Evolutionary conservation across 495 filamentous ascomycete species (phyloP).

Genomic region (Penicillium malachiteum): DNA sequence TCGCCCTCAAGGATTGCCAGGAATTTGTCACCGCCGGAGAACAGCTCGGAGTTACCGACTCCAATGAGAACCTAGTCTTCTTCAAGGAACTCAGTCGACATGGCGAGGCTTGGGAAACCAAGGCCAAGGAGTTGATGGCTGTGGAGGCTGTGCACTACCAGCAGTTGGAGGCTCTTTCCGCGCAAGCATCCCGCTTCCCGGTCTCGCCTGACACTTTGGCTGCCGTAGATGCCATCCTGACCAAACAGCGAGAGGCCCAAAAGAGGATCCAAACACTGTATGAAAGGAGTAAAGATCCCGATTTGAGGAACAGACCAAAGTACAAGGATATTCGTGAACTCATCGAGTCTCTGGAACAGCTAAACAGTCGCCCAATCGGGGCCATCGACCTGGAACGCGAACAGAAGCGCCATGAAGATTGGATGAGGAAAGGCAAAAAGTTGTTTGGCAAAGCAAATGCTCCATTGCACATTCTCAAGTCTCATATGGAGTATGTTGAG

Average conservation of each 20-base stretch:
- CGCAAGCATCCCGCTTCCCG: slow-evolving; percentile 72
- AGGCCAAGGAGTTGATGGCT: slow-evolving; percentile 89
- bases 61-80: slow-evolving; percentile 71
- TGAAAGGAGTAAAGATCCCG: slow-evolving; percentile 69
- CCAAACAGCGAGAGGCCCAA: slow-evolving; percentile 94
- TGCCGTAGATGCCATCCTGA: slow-evolving; percentile 85
- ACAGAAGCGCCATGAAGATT: slow-evolving; percentile 95
- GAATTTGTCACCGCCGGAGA: slow-evolving; percentile 74
- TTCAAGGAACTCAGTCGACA: slow-evolving; percentile 72
- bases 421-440: slow-evolving; percentile 99
- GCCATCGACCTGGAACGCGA: slow-evolving; percentile 93
- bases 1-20: slow-evolving; percentile 73
- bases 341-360: slow-evolving; percentile 78
- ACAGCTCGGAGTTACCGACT: slow-evolving; percentile 71
- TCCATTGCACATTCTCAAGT: slow-evolving; percentile 87
- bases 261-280: slow-evolving; percentile 78
- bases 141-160: slow-evolving; percentile 89
- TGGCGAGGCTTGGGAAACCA: slow-evolving; percentile 87
- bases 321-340: slow-evolving; percentile 90
- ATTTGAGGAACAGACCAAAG: slow-evolving; percentile 77
- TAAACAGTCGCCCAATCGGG: slow-evolving; percentile 88
- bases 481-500: slow-evolving; percentile 91
- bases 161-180: slow-evolving; percentile 87
- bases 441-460: slow-evolving; percentile 98
- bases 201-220: slow-evolving; percentile 79